Base-by-base conservation (phyloP, 2,329 filamentous ascomycete genomes). In the Nakataea oryzae region DNA sequence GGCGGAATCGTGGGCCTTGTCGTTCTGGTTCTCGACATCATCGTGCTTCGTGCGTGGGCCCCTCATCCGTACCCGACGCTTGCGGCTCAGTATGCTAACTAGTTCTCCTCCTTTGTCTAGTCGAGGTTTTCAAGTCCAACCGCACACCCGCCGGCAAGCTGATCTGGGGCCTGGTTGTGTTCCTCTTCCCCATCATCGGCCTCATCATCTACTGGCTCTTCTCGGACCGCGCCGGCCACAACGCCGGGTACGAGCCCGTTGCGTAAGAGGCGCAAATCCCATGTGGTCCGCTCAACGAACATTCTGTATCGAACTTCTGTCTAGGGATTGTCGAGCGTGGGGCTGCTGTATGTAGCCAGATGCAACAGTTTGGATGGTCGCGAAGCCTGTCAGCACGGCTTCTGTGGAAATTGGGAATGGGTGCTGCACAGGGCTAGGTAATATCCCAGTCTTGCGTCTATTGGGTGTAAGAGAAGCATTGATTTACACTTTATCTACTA, bases 61-160 rank as follows among this genome's bases (percentile, higher is more conserved):
- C 9, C 8, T 47, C 26, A 2, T 29, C 54, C 26, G 1, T 12
- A n/a, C 34, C 24, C 13, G 6, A 30, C n/a, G 8, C 27, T 5
- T 24, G 11, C 24, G 13, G n/a, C 26, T 24, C 41, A 13, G 9
- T 66, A n/a, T 66, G 54, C 63, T 24, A 59, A 69, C 68, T 32
- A 67, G 21, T 32, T 14, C 24, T n/a, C 27, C n/a, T 6, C 26
- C 24, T 34, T 60, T 41, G 30, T 29, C 26, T 65, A 87, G 85
- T 87, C 67, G 85, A 87, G 73, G 81, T 87, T 66, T 74, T 87
- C 63, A 83, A 86, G 72, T 87, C 84, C 54, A 85, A 81, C 72
- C 84, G 85, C 63, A 78, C 84, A 5, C 74, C 79, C 26, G 70
- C 74, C 26, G 75, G 80, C 72, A 88, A 88, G 75, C 70, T 87